Evolutionary conservation across 1,284 basidiomycete species (phyloP), one percentile per base, ranked within the genome.

Genomic region (Malassezia vespertilionis): DNA sequence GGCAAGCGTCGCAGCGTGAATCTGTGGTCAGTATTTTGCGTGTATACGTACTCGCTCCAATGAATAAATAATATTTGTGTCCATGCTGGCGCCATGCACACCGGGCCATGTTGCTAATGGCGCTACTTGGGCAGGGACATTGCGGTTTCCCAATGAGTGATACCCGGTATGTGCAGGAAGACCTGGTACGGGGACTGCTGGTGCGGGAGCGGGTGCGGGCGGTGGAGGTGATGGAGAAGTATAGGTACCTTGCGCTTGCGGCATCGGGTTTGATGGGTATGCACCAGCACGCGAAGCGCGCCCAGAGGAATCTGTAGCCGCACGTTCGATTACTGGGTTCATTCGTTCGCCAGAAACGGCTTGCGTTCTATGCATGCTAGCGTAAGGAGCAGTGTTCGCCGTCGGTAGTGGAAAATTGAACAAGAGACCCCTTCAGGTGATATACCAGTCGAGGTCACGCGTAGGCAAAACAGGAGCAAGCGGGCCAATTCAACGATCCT

Each of bases 1-100:
- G n/a, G 54, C 40, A 24, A 52, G 46, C 9, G 58, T 49, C 21
- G 59, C 58, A 22, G 58, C 46, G 49, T 60, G 56, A 33, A 61
- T 57, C 24, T 59, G 20, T 34, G 2, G 39, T 40, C 9, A 40
- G n/a, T 31, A 31, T n/a, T n/a, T n/a, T n/a, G n/a, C n/a, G n/a
- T n/a, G n/a, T n/a, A 11, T 20, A 40, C 39, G 28, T 31, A 44
- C 27, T 8, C 48, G 48, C 12, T 51, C 42, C n/a, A 51, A 38
- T 6, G 42, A 32, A 32, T 44, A 51, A 12, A 31, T 11, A 2
- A 33, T 20, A 14, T 33, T 40, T 1, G 47, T 32, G 17, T 50
- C 47, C 34, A 44, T 12, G 27, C 27, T 14, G 3, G 39, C n/a
- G 20, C 27, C 27, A 3, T 40, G 39, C 28, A 40, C 22, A 12